These are phyloP conservation scores for Amanita fuliginea DNA, from an alignment of 768 basidiomycete genomes.

Conservation along the genomic window DNA sequence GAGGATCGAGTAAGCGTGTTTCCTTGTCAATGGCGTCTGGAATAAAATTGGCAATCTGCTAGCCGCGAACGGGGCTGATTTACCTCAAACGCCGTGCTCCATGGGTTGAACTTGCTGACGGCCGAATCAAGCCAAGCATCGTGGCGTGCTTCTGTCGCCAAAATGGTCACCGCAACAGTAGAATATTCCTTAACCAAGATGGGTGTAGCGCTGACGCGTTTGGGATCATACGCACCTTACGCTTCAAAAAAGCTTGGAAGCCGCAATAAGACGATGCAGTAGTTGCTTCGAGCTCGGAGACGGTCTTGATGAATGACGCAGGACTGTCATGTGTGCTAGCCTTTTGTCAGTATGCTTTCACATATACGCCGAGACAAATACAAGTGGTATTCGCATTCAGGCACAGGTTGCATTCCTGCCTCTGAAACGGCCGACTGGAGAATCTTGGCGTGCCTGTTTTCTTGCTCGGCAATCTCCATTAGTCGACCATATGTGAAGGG, in stretches of 20 bases:
- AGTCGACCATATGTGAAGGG: conserved; percentile 38
- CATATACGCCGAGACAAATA: conserved; percentile 10
- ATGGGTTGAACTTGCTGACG: conserved; percentile 35
- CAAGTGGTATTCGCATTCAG: conserved; percentile 56
- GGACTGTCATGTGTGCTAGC: conserved; percentile 33
- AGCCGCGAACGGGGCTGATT: conserved; percentile 10
- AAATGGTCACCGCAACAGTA: conserved; percentile 47
- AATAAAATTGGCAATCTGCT: not conserved
- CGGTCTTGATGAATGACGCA: conserved; percentile 35
- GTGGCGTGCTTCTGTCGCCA: conserved; percentile 51
- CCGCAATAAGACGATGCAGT: conserved; percentile 50
- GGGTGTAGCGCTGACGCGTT: not conserved
- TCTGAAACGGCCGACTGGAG: conserved; percentile 35
- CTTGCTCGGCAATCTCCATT: conserved; percentile 42
- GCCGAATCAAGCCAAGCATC: conserved; percentile 49
- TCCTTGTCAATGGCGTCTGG: conserved; percentile 3
- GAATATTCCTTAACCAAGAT: conserved; percentile 24
- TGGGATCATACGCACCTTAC: conserved; percentile 20
- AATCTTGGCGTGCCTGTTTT: conserved; percentile 41
- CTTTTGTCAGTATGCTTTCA: not conserved
- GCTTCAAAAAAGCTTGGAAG: conserved; percentile 31
- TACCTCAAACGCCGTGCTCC: conserved; percentile 53
- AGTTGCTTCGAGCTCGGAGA: conserved; percentile 45
- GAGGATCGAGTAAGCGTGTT: not conserved
- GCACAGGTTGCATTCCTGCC: conserved; percentile 24